Evolutionary conservation across 306 rosid genomes (phyloP), one percentile per base, ranked within the genome.

Genomic region (Mimosa pudica): DNA sequence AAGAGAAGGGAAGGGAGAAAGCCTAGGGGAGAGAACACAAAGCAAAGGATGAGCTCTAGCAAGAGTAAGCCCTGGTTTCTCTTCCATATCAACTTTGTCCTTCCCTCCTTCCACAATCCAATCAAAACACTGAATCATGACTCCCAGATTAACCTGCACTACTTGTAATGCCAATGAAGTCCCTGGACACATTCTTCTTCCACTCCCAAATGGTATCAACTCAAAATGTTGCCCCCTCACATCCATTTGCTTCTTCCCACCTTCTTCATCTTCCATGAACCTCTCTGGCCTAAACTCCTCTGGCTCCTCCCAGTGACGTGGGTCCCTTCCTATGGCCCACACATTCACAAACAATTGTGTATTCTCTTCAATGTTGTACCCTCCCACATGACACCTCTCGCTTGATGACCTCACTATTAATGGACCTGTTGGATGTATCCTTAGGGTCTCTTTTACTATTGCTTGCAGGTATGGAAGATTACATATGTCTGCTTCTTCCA

Each of bases 131-230:
- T 93, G 98, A 87, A 93, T 69, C 94, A 93, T 87, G 24, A 84
- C 90, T 32, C 83, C 97, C 16, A 93, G 84, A 7, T 79, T 86
- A 2, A 89, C 33, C 16, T 87, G 94, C 70, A 89, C 92, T 66
- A 93, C 80, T 10, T 85, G 88, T 75, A 93, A 49, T n/a, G 94
- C 98, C n/a, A 93, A 82, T 17, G 98, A 78, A 6, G 89, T 86
- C 74, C 94, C 97, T 49, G 98, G 98, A 18, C 97, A 93, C 10
- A 88, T 87, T 85, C 97, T 91, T 89, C 97, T 90, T 48, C 97
- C 97, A 69, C 92, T 89, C 24, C 98, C 98, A 86, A 93, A 93
- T 70, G 97, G 96, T 75, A 93, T 70, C 10, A 93, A 36, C 10
- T 91, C 86, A 84, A 89, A 93, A 80, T 91, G 88, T 5, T 91